phyloP scores from a whole-genome alignment of 495 filamentous ascomycete species.

The Talaromyces nanjingensis region DNA sequence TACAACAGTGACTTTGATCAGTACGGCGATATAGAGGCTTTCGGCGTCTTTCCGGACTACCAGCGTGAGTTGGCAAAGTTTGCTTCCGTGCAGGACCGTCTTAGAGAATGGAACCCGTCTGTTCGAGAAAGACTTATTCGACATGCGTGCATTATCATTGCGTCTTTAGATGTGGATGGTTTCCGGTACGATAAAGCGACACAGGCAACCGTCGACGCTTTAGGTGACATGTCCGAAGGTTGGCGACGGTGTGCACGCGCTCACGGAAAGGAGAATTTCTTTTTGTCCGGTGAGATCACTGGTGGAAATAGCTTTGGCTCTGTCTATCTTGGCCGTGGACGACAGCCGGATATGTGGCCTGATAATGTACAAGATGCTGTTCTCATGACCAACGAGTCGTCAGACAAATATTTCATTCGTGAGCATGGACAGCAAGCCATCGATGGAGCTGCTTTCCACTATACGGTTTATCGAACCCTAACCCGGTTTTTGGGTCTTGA shows the following conservation, averaged over 20 bases:
- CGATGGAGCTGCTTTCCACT: constrained; percentile 64
- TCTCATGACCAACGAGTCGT: constrained; percentile 35
- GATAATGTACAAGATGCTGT: constrained; percentile 41
- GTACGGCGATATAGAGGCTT: constrained; percentile 63
- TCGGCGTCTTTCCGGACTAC: constrained; percentile 63
- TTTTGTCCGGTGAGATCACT: constrained; percentile 59
- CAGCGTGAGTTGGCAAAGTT: constrained; percentile 65
- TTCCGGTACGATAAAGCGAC: constrained; percentile 66
- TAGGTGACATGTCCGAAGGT: constrained; percentile 47
- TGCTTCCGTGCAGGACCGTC: constrained; percentile 66
- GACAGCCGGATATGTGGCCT: constrained; percentile 46
- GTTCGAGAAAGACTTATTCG: constrained; percentile 52
- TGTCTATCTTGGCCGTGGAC: constrained; percentile 60
- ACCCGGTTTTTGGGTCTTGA: constrained; percentile 61
- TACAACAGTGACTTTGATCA: constrained; percentile 67
- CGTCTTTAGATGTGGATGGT: constrained; percentile 60
- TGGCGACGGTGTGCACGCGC: constrained; percentile 50
- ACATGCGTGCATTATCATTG: constrained; percentile 61
- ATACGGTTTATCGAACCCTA: constrained; percentile 62
- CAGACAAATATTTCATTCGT: constrained; percentile 48
- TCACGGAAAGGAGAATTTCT: constrained; percentile 57
- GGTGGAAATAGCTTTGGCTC: constrained; percentile 57
- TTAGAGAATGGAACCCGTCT: constrained; percentile 61
- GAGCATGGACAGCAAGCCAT: constrained; percentile 49
- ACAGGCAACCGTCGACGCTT: constrained; percentile 58